Evolutionary conservation across 805 yeast species (phyloP).

Genomic region (Isabelozyma rhagii): DNA sequence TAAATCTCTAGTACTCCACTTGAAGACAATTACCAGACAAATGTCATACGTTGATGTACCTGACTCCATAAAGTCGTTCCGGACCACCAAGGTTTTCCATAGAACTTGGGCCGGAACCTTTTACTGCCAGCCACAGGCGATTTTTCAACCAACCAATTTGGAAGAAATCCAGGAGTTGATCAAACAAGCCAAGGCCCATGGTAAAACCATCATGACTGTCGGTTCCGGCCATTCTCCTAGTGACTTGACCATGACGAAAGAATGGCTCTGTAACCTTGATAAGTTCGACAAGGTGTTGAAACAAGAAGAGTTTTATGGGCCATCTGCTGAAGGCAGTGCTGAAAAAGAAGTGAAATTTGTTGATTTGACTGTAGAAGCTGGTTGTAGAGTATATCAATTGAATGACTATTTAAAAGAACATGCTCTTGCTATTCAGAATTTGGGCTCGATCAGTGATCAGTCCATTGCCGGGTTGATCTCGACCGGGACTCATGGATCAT

Average conservation of each 20-base stretch:
- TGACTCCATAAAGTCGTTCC: slow-evolving; percentile 26
- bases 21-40: not conserved
- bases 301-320: slow-evolving; percentile 46
- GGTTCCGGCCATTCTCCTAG: slow-evolving; percentile 98
- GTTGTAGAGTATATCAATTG: slow-evolving; percentile 72
- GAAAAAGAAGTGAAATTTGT: slow-evolving; percentile 56
- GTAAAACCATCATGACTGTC: slow-evolving; percentile 72
- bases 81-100: slow-evolving; percentile 46
- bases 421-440: slow-evolving; percentile 79
- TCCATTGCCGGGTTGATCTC: slow-evolving; percentile 94
- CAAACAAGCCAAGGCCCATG: slow-evolving; percentile 53
- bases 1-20: too few species aligned
- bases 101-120: slow-evolving; percentile 92
- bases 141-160: slow-evolving; percentile 69
- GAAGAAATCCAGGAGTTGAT: slow-evolving; percentile 72
- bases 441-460: slow-evolving; percentile 93
- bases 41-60: slow-evolving; percentile 28
- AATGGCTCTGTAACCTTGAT: slow-evolving; percentile 88
- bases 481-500: slow-evolving; percentile 96
- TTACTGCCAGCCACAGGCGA: slow-evolving; percentile 68
- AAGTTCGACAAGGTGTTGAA: slow-evolving; percentile 56
- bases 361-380: slow-evolving; percentile 94
- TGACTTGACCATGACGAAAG: slow-evolving; percentile 79
- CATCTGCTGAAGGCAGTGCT: slow-evolving; percentile 12
- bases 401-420: slow-evolving; percentile 60